phyloP scores from a whole-genome alignment of 805 yeast species.

The Wickerhamomyces bovis region DNA sequence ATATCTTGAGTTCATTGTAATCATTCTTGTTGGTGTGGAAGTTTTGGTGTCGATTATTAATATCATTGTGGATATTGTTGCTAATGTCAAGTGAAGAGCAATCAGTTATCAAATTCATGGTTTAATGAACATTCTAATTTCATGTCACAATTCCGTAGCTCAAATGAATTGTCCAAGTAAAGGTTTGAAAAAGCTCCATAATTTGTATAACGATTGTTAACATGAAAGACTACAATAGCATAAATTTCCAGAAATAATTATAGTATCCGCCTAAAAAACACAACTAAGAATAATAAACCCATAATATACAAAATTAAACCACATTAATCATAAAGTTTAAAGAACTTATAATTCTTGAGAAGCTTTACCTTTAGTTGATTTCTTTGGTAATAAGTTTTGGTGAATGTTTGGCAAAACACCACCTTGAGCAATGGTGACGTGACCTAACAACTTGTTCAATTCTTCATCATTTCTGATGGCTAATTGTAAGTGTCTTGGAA shows the following conservation, averaged over 20 bases:
- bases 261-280: constrained; percentile 16
- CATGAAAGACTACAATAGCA: background rate
- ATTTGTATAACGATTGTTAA: no score
- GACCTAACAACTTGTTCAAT: constrained; percentile 85
- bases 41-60: constrained; percentile 83
- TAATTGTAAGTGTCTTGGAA: constrained; percentile 94
- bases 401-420: constrained; percentile 87
- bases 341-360: constrained; percentile 48
- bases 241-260: constrained; percentile 13
- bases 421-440: constrained; percentile 96
- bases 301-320: constrained; percentile 17
- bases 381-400: constrained; percentile 84
- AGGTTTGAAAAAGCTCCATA: no score
- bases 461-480: constrained; percentile 99
- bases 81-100: constrained; percentile 22
- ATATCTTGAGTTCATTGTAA: constrained; percentile 85
- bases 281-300: constrained; percentile 14
- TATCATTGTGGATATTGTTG: constrained; percentile 54
- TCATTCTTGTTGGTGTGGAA: constrained; percentile 86
- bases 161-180: no score
- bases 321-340: constrained; percentile 7
- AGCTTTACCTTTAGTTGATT: constrained; percentile 54
- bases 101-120: background rate
- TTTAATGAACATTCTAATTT: background rate
- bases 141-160: background rate